These are phyloP conservation scores for Calonectria pseudoreteaudii DNA, from an alignment of 2,329 filamentous ascomycete species.

Conservation along the genomic window DNA sequence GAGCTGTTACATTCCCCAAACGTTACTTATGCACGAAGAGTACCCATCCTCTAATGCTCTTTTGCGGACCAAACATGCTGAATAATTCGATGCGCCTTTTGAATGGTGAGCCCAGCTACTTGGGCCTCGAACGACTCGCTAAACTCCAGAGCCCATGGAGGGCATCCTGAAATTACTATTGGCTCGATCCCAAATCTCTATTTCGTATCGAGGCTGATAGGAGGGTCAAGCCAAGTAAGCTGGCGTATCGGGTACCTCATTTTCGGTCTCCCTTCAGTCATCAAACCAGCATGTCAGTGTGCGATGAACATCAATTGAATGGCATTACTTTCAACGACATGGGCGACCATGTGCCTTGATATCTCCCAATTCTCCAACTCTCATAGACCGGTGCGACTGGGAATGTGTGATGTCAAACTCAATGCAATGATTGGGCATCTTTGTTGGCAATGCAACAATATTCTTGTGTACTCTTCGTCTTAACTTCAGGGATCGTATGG, in stretches of 20 bases:
- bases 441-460: slow-evolving; percentile 4
- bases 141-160: slow-evolving; percentile 12
- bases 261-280: not conserved
- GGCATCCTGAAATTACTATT: not conserved
- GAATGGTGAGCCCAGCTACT: slow-evolving; percentile 18
- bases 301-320: not conserved
- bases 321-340: not conserved
- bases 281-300: not conserved
- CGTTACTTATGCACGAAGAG: slow-evolving; percentile 22
- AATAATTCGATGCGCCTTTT: not conserved
- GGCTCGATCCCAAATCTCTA: not conserved
- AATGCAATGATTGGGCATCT: not conserved
- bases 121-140: slow-evolving; percentile 20
- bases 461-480: not conserved
- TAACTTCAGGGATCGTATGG: slow-evolving; percentile 9
- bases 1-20: not conserved
- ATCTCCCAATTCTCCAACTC: not conserved
- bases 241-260: not conserved
- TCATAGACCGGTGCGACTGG: not conserved
- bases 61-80: not conserved
- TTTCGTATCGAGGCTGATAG: slow-evolving; percentile 10
- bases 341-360: not conserved
- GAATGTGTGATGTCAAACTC: not conserved
- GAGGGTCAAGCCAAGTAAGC: not conserved
- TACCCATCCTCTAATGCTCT: slow-evolving; percentile 9